phyloP scores from a whole-genome alignment of 2,329 filamentous ascomycete species.

The Alternaria incomplexa region DNA sequence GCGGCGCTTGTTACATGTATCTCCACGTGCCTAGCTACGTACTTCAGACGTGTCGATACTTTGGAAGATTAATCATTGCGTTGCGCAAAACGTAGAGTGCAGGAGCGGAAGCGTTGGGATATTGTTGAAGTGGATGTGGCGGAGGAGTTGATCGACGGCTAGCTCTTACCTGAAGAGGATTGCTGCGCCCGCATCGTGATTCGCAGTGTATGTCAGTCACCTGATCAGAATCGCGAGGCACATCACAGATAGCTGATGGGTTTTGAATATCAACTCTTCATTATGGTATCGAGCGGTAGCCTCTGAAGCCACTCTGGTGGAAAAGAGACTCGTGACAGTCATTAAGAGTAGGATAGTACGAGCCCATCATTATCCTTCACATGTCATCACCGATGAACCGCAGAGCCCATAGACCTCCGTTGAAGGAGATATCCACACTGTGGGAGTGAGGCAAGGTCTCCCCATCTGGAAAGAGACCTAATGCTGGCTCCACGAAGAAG shows the following conservation, averaged over 20 bases:
- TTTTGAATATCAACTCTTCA: constrained; percentile 11
- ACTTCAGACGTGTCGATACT: neutral
- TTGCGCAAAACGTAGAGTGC: neutral
- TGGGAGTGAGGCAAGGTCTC: neutral
- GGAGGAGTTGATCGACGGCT: neutral
- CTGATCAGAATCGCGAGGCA: neutral
- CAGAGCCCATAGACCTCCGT: constrained; percentile 7
- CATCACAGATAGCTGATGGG: neutral
- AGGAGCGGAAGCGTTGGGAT: neutral
- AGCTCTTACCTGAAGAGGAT: neutral
- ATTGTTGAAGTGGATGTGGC: neutral
- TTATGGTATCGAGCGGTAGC: constrained; percentile 15
- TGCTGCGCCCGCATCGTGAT: neutral
- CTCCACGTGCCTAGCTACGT: neutral
- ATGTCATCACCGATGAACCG: neutral
- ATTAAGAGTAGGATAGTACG: constrained; percentile 16
- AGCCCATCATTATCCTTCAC: neutral
- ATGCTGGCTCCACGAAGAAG: neutral
- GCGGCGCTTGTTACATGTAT: neutral
- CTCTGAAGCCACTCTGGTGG: constrained; percentile 21
- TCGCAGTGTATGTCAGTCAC: neutral
- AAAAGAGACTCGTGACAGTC: constrained; percentile 35
- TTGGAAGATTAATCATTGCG: neutral
- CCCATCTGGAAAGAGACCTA: constrained; percentile 5
- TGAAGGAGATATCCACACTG: neutral